phyloP scores from a whole-genome alignment of 129 eudicot genomes.

The Pseudognaphalium luteoalbum region DNA sequence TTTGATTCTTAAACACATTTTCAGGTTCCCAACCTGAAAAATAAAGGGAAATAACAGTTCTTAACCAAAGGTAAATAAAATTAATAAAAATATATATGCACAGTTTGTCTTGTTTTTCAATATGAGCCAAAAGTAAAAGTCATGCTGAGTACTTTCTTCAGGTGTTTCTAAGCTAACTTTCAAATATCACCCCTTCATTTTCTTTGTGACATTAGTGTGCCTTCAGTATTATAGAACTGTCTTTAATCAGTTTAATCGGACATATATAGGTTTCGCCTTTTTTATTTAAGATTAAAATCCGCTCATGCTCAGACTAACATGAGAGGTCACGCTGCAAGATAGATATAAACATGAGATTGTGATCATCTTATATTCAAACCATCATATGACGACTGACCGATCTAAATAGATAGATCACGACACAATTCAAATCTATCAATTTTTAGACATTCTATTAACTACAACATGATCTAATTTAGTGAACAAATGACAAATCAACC shows the following conservation, averaged over 20 bases:
- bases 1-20: slow-evolving; percentile 41
- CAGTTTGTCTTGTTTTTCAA: background rate
- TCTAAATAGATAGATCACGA: background rate
- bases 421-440: background rate
- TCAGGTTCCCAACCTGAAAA: slow-evolving; percentile 4
- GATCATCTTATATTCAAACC: background rate
- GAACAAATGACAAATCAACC: background rate
- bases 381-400: background rate
- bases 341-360: too few relatives aligned
- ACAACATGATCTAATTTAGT: background rate
- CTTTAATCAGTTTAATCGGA: background rate
- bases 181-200: background rate
- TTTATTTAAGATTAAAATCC: too few relatives aligned
- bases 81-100: background rate
- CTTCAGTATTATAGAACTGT: background rate
- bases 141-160: slow-evolving; percentile 11
- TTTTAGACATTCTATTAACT: background rate
- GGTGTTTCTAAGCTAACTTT: slow-evolving; percentile 14
- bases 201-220: background rate
- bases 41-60: background rate
- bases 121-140: background rate
- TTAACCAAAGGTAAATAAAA: slow-evolving; percentile 10
- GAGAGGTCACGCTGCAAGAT: background rate
- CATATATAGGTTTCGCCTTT: background rate
- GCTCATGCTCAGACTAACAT: background rate